Conservation (phyloP, 2,329 filamentous ascomycete species). For the Penicillium griseofulvum region DNA sequence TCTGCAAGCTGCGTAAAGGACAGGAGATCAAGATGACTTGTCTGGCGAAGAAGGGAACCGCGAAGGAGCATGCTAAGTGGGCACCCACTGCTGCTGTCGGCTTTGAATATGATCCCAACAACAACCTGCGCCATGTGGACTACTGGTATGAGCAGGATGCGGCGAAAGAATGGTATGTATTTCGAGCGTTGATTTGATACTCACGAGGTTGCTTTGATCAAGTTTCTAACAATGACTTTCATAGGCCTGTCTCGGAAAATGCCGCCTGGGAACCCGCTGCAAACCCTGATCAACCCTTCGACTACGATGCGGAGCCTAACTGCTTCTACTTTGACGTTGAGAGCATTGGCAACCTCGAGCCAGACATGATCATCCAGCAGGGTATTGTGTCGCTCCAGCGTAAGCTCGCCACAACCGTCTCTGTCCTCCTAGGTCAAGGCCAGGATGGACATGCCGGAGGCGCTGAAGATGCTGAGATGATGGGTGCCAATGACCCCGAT, state of each 20-base stretch:
- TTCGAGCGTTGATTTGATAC: slow-evolving; percentile 21
- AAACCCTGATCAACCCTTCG: slow-evolving; percentile 80
- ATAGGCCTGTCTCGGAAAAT: slow-evolving; percentile 41
- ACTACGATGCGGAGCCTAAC: slow-evolving; percentile 81
- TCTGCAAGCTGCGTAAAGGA: slow-evolving; percentile 83
- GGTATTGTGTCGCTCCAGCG: slow-evolving; percentile 85
- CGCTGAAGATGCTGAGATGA: slow-evolving; percentile 45
- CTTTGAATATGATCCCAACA: slow-evolving; percentile 97
- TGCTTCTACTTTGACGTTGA: slow-evolving; percentile 95
- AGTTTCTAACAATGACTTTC: neutral
- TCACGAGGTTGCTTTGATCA: neutral
- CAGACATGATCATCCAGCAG: slow-evolving; percentile 82
- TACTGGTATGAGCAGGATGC: slow-evolving; percentile 92
- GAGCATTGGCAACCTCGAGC: slow-evolving; percentile 79
- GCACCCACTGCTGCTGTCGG: slow-evolving; percentile 86
- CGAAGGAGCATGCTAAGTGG: slow-evolving; percentile 99
- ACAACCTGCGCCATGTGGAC: slow-evolving; percentile 87
- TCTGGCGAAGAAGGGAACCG: slow-evolving; percentile 96
- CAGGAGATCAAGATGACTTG: slow-evolving; percentile 90
- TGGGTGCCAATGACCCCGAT: slow-evolving; percentile 52
- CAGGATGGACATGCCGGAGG: slow-evolving; percentile 54
- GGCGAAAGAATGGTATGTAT: slow-evolving; percentile 72
- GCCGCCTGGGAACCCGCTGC: slow-evolving; percentile 72
- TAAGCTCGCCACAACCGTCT: slow-evolving; percentile 80
- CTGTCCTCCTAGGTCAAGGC: slow-evolving; percentile 57